Conservation (phyloP, 108 stramenopile species). For the Seminavis robusta region DNA sequence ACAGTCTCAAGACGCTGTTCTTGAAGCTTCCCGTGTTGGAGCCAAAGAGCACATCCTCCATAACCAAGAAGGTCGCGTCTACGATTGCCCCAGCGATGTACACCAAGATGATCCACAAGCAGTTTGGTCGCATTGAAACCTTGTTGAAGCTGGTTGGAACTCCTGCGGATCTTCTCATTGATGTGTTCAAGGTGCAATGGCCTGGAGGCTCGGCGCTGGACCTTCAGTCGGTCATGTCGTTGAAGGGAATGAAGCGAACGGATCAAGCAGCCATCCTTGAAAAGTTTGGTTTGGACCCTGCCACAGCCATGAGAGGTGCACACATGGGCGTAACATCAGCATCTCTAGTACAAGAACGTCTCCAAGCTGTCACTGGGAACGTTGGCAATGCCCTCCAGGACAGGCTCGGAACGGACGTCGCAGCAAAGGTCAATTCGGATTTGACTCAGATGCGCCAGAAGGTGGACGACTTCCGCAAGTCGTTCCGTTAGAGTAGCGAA, state of each 20-base stretch:
- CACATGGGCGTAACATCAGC: slow-evolving; percentile 51
- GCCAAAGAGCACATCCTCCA: slow-evolving; percentile 22
- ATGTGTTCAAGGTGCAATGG: slow-evolving; percentile 91
- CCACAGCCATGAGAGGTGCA: slow-evolving; percentile 46
- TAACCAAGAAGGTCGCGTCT: slow-evolving; percentile 26
- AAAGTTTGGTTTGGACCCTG: slow-evolving; percentile 78
- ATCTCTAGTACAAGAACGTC: slow-evolving; percentile 61
- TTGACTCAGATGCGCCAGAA: slow-evolving; percentile 79
- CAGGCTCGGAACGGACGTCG: slow-evolving; percentile 52
- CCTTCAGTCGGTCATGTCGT: slow-evolving; percentile 80
- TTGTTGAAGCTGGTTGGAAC: slow-evolving; percentile 96
- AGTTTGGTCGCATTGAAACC: slow-evolving; percentile 92
- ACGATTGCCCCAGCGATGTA: slow-evolving; percentile 89
- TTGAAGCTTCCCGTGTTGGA: slow-evolving; percentile 82
- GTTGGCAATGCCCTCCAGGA: slow-evolving; percentile 64
- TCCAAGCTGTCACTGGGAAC: slow-evolving; percentile 68
- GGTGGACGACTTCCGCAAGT: slow-evolving; percentile 75
- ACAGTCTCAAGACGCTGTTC: slow-evolving; percentile 92
- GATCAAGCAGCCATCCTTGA: slow-evolving; percentile 86
- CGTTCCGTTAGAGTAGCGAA: slow-evolving; percentile 60
- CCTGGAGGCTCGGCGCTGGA: slow-evolving; percentile 78
- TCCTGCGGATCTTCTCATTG: slow-evolving; percentile 84
- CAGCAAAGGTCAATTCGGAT: slow-evolving; percentile 70
- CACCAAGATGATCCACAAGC: slow-evolving; percentile 91
- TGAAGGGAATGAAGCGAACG: slow-evolving; percentile 88